Base-by-base conservation (phyloP, 192 early-diverging fungal species). In the Physocladia obscura region DNA sequence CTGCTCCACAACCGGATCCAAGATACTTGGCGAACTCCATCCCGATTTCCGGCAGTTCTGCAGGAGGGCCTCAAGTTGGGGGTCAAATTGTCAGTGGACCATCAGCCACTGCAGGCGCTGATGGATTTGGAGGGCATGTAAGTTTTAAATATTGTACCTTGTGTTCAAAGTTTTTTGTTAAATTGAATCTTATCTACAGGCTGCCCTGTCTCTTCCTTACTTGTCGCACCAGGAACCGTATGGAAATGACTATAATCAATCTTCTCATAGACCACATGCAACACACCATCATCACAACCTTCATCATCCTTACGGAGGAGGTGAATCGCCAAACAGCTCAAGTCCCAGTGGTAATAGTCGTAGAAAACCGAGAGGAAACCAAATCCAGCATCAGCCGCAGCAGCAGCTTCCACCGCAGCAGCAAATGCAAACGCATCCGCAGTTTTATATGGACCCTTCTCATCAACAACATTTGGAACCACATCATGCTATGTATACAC, bases 281-380 rank as follows among this genome's bases (percentile, higher is more conserved):
- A 38, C 34, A 34, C 54, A 54, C 21, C 65, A 36, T 31, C 63
- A 67, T 31, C 13, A 19, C 0, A 27, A 21, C 21, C 11, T 52
- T 5, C 65, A 44, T 1, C 65, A 68, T 39, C 65, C 54, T 30
- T 68, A 57, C 19, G 65, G n/a, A n/a, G n/a, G n/a, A n/a, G n/a
- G n/a, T n/a, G n/a, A n/a, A n/a, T n/a, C n/a, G n/a, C n/a, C 54
- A 39, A 36, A 68, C 11, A 24, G 31, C 15, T 0, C 48, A 52
- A 31, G 13, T 6, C 19, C 37, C 13, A 21, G 26, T 19, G 59
- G 39, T 3, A 37, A 22, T n/a, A 17, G 38, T 15, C 34, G 35
- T 15, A 34, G 8, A 34, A 11, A 26, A 58, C 30, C 8, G 4
- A 4, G 36, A 34, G 30, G 36, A 19, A 47, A 54, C 37, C 65